Evolutionary conservation across 768 basidiomycete genomes (phyloP), one percentile per base, ranked within the genome.

Genomic region (Mycena kentingensis): DNA sequence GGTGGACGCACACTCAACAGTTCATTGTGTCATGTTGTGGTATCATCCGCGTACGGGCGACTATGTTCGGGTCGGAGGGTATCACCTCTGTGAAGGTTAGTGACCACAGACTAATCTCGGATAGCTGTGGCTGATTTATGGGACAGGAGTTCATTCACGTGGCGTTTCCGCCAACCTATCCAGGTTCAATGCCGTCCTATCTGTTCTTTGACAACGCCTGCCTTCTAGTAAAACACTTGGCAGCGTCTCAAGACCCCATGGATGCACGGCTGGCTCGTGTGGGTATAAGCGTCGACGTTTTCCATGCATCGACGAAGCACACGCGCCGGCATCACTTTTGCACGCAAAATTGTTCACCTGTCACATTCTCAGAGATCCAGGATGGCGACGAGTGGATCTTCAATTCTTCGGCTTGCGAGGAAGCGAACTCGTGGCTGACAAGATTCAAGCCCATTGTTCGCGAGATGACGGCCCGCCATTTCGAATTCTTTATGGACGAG

Each of bases 401-500:
- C 58, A 69, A 68, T 26, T 65, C 66, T 1, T 69, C 67, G n/a
- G 61, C 58, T 0, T 67, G 67, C 1, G 68, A 69, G 51, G 61
- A 64, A 49, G 49, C 51, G 3, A 69, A 69, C 39, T 60, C 49
- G 1, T 69, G 67, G 67, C 48, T 68, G 21, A 57, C 55, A 1
- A 58, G 63, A 5, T 68, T 61, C 24, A 57, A 62, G 2, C 18
- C 55, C 0, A 61, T 63, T 0, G 59, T 58, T 5, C 16, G 57
- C 3, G 65, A 69, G 46, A 70, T 70, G 67, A 5, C 46, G 0
- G 49, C 44, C 0, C 39, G 55, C 1, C 49, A 51, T 43, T 68
- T 60, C 13, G 55, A 66, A 28, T 70, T 69, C 19, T 70, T 67
- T 37, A 35, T 71, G 0, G 67, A 70, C 46, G 61, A 69, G 46